These are phyloP conservation scores for Stemphylium vesicarium DNA, from an alignment of 2,329 filamentous ascomycete species.

Conservation along the genomic window DNA sequence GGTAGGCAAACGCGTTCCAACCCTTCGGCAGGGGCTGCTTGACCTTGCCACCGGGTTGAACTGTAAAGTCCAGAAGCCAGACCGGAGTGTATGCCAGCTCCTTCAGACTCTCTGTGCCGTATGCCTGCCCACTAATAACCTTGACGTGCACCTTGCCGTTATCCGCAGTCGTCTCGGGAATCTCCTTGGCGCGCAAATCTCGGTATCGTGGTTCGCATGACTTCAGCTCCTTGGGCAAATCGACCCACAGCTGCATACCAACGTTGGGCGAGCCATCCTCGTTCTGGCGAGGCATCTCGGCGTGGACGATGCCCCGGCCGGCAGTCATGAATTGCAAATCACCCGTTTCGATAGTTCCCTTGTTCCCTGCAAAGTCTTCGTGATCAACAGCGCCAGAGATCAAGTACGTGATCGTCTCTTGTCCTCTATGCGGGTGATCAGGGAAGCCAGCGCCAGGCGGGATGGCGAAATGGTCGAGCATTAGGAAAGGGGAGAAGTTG, in stretches of 20 bases:
- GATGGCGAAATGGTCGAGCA: constrained; percentile 90
- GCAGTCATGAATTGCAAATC: constrained; percentile 99
- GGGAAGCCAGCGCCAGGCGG: constrained; percentile 85
- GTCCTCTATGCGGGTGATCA: constrained; percentile 82
- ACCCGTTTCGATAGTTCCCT: constrained; percentile 82
- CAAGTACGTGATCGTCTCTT: constrained; percentile 90
- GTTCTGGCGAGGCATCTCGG: constrained; percentile 89
- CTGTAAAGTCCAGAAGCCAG: constrained; percentile 87
- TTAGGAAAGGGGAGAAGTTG: constrained; percentile 91
- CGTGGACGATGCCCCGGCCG: constrained; percentile 88
- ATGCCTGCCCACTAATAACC: constrained; percentile 85
- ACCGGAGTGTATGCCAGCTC: constrained; percentile 96
- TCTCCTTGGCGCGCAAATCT: constrained; percentile 79
- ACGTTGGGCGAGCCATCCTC: constrained; percentile 77
- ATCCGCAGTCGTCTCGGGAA: constrained; percentile 75
- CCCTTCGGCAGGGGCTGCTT: constrained; percentile 75
- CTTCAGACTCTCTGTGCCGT: constrained; percentile 84
- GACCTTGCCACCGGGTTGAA: constrained; percentile 79
- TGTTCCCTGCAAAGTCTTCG: constrained; percentile 88
- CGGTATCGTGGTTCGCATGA: constrained; percentile 90
- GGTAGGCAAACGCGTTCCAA: constrained; percentile 93
- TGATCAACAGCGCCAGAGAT: constrained; percentile 86
- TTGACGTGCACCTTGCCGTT: constrained; percentile 79
- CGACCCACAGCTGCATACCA: constrained; percentile 95
- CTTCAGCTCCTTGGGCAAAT: constrained; percentile 82